Conservation (phyloP, 140 eudicot genomes). For the Stevia rebaudiana region DNA sequence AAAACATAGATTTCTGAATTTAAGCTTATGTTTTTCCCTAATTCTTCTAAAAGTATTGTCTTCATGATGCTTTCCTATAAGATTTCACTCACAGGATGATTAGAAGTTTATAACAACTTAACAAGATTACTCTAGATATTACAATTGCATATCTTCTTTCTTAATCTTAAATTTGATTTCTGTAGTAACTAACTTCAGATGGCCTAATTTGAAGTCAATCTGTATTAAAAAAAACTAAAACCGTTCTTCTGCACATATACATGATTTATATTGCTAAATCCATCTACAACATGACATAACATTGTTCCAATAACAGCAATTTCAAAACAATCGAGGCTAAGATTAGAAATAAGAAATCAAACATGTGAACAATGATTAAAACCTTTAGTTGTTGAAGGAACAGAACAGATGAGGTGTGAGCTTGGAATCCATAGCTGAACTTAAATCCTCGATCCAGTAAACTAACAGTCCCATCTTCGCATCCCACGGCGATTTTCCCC, state of each 20-base stretch:
- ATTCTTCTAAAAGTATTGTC: constrained; percentile 3
- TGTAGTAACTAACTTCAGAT: neutral
- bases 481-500: constrained; percentile 72
- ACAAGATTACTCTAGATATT: neutral
- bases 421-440: constrained; percentile 71
- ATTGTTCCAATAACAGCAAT: neutral
- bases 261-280: neutral
- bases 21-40: constrained; percentile 4
- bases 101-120: too few species aligned
- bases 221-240: constrained; percentile 7
- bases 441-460: constrained; percentile 84
- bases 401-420: constrained; percentile 84
- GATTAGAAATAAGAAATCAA: neutral
- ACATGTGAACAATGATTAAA: neutral
- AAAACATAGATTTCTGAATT: neutral
- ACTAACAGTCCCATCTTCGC: constrained; percentile 58
- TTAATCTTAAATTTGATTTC: neutral
- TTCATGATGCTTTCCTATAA: neutral
- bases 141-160: neutral
- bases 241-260: neutral
- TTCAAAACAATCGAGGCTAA: neutral
- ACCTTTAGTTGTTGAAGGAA: constrained; percentile 94
- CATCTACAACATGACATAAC: neutral
- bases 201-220: neutral
- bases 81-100: neutral